Conservation (phyloP, 2,329 filamentous ascomycete species). For the Sarocladiaceae sp. region DNA sequence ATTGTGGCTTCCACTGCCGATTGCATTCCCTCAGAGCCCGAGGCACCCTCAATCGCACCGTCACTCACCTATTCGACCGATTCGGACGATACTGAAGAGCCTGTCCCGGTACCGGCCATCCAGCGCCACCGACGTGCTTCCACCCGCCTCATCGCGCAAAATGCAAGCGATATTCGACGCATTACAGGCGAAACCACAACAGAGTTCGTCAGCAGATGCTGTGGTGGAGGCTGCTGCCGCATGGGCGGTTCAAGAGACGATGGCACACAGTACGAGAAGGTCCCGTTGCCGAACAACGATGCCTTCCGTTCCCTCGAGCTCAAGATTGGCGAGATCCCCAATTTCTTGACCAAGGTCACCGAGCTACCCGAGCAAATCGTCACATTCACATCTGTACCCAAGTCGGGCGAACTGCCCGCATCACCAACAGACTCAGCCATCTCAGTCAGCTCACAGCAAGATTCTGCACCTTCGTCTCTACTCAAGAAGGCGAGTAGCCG, state of each 20-base stretch:
- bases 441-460: slow-evolving; percentile 34
- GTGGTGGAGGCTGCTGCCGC: slow-evolving; percentile 61
- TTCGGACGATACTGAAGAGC: slow-evolving; percentile 50
- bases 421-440: slow-evolving; percentile 48
- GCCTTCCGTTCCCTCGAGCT: slow-evolving; percentile 79
- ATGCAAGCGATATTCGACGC: slow-evolving; percentile 56
- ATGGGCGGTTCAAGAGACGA: slow-evolving; percentile 40
- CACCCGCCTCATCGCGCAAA: slow-evolving; percentile 63
- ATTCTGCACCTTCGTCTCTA: slow-evolving; percentile 26
- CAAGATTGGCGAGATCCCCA: slow-evolving; percentile 71
- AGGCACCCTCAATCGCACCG: slow-evolving; percentile 49
- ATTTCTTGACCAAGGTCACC: slow-evolving; percentile 64
- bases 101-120: slow-evolving; percentile 27
- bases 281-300: slow-evolving; percentile 69
- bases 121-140: slow-evolving; percentile 60
- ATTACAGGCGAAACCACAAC: slow-evolving; percentile 62
- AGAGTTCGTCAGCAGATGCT: slow-evolving; percentile 58
- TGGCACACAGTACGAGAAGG: slow-evolving; percentile 46
- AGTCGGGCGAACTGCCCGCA: slow-evolving; percentile 19
- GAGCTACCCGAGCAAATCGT: slow-evolving; percentile 73
- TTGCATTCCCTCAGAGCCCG: slow-evolving; percentile 41
- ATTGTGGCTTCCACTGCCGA: slow-evolving; percentile 34
- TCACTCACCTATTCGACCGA: slow-evolving; percentile 61
- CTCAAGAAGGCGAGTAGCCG: slow-evolving; percentile 19
- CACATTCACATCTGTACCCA: slow-evolving; percentile 59